A percentile compares a stretch with the other conserved stretches of the same genome.
phyloP scores from a whole-genome alignment of 179 eudicot species.

The Spergularia azorica region DNA sequence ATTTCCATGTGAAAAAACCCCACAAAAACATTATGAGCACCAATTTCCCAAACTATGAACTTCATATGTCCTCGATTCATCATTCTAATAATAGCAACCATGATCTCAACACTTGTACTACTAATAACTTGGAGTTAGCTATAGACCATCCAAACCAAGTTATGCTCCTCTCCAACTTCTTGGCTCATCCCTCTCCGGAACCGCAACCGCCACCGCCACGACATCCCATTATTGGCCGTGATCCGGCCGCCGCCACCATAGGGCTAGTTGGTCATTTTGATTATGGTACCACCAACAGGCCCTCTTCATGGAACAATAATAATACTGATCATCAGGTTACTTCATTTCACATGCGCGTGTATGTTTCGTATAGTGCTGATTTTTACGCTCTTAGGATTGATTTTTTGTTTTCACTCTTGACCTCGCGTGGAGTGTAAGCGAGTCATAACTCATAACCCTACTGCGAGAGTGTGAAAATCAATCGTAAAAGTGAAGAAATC shows the following conservation, averaged over 20 bases:
- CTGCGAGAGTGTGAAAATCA: no score
- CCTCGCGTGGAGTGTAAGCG: no score
- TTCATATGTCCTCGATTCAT: constrained; percentile 39
- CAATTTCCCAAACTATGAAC: constrained; percentile 35
- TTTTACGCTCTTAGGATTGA: background rate
- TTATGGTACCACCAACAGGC: constrained; percentile 22
- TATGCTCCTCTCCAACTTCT: constrained; percentile 38
- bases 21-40: background rate
- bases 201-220: constrained; percentile 26
- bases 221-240: constrained; percentile 13
- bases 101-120: background rate
- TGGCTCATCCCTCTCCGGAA: constrained; percentile 17
- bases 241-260: constrained; percentile 14
- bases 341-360: background rate
- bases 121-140: constrained; percentile 17
- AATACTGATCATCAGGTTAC: constrained; percentile 28
- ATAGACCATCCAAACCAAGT: constrained; percentile 23
- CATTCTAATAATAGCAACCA: constrained; percentile 6
- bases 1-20: background rate
- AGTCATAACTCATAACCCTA: no score
- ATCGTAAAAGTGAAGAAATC: no score
- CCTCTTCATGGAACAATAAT: constrained; percentile 26
- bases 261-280: constrained; percentile 31
- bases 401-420: no score
- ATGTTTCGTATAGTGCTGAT: background rate